Percentiles rank a stretch among this genome's conserved stretches.
These are phyloP conservation scores for Ceriops zippeliana DNA, from an alignment of 345 rosid genomes.

Conservation along the genomic window DNA sequence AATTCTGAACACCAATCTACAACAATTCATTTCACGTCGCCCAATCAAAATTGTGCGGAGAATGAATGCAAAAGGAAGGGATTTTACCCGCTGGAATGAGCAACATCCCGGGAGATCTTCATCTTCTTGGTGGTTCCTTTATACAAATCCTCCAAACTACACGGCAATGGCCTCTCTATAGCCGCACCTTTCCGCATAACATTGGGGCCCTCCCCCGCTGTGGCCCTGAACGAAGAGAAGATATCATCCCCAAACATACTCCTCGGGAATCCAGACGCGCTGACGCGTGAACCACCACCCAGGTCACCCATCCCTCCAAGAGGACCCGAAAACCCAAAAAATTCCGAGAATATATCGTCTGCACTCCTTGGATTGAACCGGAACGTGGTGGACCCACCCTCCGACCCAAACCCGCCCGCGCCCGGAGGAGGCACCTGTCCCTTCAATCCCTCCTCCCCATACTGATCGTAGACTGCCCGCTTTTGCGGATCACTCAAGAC, in stretches of 20 bases:
- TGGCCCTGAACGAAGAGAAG: conserved; percentile 42
- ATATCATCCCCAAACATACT: conserved; percentile 58
- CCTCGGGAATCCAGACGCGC: conserved; percentile 49
- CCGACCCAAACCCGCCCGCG: conserved; percentile 46
- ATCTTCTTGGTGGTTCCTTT: conserved; percentile 86
- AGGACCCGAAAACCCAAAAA: conserved; percentile 70
- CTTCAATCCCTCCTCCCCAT: conserved; percentile 80
- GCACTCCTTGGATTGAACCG: conserved; percentile 75
- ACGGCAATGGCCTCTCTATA: conserved; percentile 68
- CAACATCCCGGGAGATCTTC: conserved; percentile 82
- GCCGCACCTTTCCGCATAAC: conserved; percentile 57
- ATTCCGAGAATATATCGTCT: conserved; percentile 80
- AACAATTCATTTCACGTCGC: too few species aligned
- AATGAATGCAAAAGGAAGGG: too few species aligned
- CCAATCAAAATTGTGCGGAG: too few species aligned
- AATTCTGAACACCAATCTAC: too few species aligned
- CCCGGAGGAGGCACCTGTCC: conserved; percentile 84
- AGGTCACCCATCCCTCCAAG: conserved; percentile 45
- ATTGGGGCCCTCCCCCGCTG: conserved; percentile 42
- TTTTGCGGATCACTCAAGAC: conserved; percentile 81
- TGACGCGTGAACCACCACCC: conserved; percentile 47
- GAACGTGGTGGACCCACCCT: conserved; percentile 46
- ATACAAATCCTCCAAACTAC: conserved; percentile 85
- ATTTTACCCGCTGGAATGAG: conserved; percentile 60
- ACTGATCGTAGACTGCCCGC: conserved; percentile 74